phyloP scores from a whole-genome alignment of 169 alveolate species.

The Plasmodium vinckei region DNA sequence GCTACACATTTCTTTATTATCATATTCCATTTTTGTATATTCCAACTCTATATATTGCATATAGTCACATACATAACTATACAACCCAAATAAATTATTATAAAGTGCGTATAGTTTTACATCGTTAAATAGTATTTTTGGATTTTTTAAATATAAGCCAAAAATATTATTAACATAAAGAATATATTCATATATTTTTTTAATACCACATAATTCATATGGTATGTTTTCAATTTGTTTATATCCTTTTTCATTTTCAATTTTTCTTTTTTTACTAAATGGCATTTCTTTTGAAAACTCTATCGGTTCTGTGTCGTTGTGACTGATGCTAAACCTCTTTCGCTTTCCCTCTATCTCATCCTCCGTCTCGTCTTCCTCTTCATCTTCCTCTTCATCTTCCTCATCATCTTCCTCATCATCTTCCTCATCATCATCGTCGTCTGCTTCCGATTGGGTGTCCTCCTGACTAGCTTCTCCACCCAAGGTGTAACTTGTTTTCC shows the following conservation, averaged over 20 bases:
- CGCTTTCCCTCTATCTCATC: neutral
- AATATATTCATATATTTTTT: constrained; percentile 13
- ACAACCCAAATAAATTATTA: constrained; percentile 40
- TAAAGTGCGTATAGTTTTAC: constrained; percentile 52
- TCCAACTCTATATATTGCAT: neutral
- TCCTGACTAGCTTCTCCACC: neutral
- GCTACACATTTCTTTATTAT: neutral
- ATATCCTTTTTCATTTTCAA: neutral
- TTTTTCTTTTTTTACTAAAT: constrained; percentile 15
- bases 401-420: neutral
- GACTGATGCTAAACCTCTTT: neutral
- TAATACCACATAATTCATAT: neutral
- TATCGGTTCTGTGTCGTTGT: neutral
- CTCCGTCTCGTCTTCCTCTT: neutral
- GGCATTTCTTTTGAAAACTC: too few relatives aligned
- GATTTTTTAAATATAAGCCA: constrained; percentile 29
- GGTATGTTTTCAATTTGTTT: neutral
- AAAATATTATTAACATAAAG: constrained; percentile 32
- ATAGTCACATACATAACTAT: constrained; percentile 41
- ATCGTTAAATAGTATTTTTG: constrained; percentile 8
- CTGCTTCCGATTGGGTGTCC: neutral
- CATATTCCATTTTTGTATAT: neutral
- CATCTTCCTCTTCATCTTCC: neutral
- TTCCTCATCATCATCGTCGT: neutral
- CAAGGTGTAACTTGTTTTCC: constrained; percentile 13